Base-by-base conservation (phyloP, 108 stramenopile species). In the Nannochloropsis granulata region DNA sequence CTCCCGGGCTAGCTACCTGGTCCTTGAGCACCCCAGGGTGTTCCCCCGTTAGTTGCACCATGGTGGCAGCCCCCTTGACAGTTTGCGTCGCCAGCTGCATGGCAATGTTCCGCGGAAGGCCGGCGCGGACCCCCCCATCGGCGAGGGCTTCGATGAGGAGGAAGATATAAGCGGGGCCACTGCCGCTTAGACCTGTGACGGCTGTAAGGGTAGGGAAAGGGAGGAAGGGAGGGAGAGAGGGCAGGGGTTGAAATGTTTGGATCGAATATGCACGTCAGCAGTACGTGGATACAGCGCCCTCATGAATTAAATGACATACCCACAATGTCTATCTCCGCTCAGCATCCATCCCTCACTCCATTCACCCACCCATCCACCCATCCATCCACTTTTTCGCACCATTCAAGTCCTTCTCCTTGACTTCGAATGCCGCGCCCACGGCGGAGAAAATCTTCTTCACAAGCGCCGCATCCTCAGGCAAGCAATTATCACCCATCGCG, bases 101-200 rank as follows among this genome's bases (percentile, higher is more conserved):
- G 0, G 96, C 96, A 16, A 94, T 92, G 24, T 88, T 90, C 25
- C 97, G 87, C 8, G 96, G 93, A 79, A 98, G 89, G 26, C 97
- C 97, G 8, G 94, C 91, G 34, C 94, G 92, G 19, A 98, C 97
- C 13, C 95, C 97, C 34, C 96, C 97, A 90, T 98, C 97, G n/a
- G 94, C 93, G 45, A 98, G 85, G 0, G 97, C 97, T 87, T 98
- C 97, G 89, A 98, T 96, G 82, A 98, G 92, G 81, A 94, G 85
- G 90, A 95, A 97, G 23, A 97, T 94, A 83, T 94, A 98, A 13
- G 97, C 97, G 25, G 97, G 97, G 19, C 97, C 97, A 83, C 93
- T 93, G 43, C 97, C 97, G 82, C 92, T 92, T n/a, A 98, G 79
- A 10, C 96, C 97, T 12, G 97, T 98, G 24, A 97, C 96, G 13